Evolutionary conservation across 257 asterid species (phyloP).

Genomic region (Gentiana dahurica): DNA sequence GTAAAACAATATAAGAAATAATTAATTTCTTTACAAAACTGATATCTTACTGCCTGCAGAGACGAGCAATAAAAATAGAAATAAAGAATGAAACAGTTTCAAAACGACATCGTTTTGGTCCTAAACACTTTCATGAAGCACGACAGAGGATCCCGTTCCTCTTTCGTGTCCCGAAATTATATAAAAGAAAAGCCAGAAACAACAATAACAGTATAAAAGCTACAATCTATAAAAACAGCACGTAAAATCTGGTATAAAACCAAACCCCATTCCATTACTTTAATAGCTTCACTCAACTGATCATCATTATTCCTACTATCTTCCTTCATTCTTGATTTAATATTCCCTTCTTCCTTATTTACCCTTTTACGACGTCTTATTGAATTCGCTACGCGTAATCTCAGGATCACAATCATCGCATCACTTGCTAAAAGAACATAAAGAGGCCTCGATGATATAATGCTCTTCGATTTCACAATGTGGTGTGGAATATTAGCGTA

Average conservation of each 20-base stretch:
- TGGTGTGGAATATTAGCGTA: slow-evolving; percentile 36
- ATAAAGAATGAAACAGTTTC: too few relatives aligned
- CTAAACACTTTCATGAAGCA: not conserved
- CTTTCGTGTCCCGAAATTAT: not conserved
- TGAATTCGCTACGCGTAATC: slow-evolving; percentile 21
- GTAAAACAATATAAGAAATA: too few relatives aligned
- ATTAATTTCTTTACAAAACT: too few relatives aligned
- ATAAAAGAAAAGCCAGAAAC: slow-evolving; percentile 52
- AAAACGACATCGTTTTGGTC: too few relatives aligned
- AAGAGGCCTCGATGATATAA: slow-evolving; percentile 60
- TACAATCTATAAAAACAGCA: slow-evolving; percentile 63
- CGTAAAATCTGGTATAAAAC: slow-evolving; percentile 51
- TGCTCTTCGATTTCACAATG: slow-evolving; percentile 41
- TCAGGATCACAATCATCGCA: slow-evolving; percentile 37
- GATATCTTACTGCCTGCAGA: too few relatives aligned
- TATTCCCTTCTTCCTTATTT: slow-evolving; percentile 4
- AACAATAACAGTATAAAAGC: slow-evolving; percentile 56
- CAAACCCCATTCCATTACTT: slow-evolving; percentile 51
- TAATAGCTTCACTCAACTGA: slow-evolving; percentile 51
- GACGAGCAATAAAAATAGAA: too few relatives aligned
- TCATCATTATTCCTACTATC: slow-evolving; percentile 2
- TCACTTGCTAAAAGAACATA: slow-evolving; percentile 46
- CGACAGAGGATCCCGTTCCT: not conserved
- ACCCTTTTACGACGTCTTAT: not conserved
- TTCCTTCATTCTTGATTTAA: slow-evolving; percentile 6